phyloP scores from a whole-genome alignment of 2,329 filamentous ascomycete species.

The Hymenoscyphus infarciens region DNA sequence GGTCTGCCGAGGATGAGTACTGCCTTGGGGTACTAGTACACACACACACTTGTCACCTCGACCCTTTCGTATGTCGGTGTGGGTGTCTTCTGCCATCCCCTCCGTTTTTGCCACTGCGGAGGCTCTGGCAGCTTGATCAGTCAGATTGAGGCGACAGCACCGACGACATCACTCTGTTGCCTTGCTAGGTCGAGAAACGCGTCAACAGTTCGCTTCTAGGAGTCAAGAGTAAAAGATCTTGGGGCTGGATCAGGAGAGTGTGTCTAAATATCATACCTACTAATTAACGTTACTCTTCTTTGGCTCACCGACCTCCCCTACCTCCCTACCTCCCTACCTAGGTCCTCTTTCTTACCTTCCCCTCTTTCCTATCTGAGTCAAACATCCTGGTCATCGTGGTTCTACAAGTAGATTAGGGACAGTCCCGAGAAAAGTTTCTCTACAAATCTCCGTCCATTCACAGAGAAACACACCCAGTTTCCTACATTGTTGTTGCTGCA shows the following conservation, averaged over 20 bases:
- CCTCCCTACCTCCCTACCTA: background rate
- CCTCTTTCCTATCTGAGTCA: conserved; percentile 2
- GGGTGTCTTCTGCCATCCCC: background rate
- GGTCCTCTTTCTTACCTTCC: background rate
- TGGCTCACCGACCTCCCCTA: conserved; percentile 2
- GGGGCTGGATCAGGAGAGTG: background rate
- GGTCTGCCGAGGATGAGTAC: background rate
- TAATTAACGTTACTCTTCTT: too few relatives aligned
- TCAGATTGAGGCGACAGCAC: background rate
- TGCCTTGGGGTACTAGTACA: background rate
- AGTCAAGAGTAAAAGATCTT: background rate
- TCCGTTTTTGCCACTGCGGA: background rate
- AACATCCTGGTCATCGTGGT: conserved; percentile 7
- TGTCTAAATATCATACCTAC: too few relatives aligned
- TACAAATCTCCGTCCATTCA: background rate
- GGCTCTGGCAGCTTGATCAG: background rate
- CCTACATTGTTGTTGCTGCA: conserved; percentile 10
- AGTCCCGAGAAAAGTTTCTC: conserved; percentile 4
- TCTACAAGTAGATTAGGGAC: conserved; percentile 12
- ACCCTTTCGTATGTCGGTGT: background rate
- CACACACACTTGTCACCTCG: background rate
- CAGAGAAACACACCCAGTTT: background rate
- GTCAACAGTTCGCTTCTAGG: background rate
- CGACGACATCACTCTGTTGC: background rate
- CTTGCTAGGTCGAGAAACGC: background rate